phyloP scores from a whole-genome alignment of 106 monocot species.

The Vanilla planifolia region DNA sequence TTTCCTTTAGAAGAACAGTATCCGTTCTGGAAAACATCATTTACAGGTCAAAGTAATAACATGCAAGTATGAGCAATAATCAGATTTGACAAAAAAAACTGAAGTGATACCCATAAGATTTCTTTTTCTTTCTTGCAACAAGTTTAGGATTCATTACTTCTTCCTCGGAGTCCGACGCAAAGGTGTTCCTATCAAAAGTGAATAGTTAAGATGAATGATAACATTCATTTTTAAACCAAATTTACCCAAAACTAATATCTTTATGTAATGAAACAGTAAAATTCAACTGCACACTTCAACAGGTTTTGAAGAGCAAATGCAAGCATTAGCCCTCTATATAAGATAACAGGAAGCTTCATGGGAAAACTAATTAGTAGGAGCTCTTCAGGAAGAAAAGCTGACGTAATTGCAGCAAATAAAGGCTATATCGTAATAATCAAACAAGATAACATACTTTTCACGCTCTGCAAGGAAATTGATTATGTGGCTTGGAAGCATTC shows the following conservation, averaged over 20 bases:
- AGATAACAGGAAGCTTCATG: no score
- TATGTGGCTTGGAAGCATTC: conserved; percentile 82
- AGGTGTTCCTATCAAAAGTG: conserved; percentile 38
- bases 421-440: no score
- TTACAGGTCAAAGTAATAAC: neutral
- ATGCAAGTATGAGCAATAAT: neutral
- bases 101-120: conserved; percentile 42
- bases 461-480: conserved; percentile 60
- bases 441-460: conserved; percentile 64
- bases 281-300: no score
- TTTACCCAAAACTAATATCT: no score
- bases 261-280: no score
- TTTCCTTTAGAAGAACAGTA: conserved; percentile 56
- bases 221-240: no score
- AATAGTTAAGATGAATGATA: neutral
- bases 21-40: conserved; percentile 36
- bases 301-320: no score
- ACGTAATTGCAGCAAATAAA: no score
- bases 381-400: no score
- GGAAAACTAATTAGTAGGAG: no score
- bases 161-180: conserved; percentile 67
- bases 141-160: conserved; percentile 39
- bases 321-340: no score
- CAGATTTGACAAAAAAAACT: no score
- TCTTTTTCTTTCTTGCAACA: conserved; percentile 44